phyloP scores from a whole-genome alignment of 2,329 filamentous ascomycete genomes.

The Neoscytalidium dimidiatum region DNA sequence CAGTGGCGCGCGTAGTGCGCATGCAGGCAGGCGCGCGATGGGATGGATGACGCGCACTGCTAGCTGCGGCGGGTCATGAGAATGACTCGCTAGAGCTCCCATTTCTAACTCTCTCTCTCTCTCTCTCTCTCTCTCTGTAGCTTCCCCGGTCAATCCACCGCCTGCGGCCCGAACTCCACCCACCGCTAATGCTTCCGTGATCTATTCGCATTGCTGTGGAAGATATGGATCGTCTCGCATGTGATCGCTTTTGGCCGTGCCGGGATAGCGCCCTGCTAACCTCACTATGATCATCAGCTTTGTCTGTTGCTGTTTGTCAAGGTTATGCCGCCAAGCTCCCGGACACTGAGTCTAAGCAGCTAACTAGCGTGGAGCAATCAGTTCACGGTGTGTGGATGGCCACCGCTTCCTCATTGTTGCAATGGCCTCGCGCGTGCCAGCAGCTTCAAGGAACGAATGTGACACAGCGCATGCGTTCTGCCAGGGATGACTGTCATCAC shows the following conservation, averaged over 20 bases:
- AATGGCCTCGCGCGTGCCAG: background rate
- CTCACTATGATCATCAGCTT: background rate
- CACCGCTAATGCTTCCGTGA: slow-evolving; percentile 3
- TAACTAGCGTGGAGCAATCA: too few species aligned
- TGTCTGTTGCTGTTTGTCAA: background rate
- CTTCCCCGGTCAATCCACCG: background rate
- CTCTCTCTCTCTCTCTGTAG: too few species aligned
- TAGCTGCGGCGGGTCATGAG: too few species aligned
- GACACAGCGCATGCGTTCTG: background rate
- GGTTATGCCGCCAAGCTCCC: too few species aligned
- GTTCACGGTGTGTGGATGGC: background rate
- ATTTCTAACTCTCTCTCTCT: too few species aligned
- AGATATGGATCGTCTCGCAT: background rate
- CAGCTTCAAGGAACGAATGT: background rate
- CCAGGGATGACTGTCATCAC: background rate
- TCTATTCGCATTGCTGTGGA: background rate
- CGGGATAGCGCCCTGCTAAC: background rate
- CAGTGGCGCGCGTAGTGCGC: background rate
- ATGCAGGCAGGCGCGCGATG: background rate
- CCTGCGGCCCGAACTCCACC: background rate
- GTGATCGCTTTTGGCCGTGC: background rate
- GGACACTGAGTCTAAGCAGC: too few species aligned
- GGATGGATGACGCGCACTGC: slow-evolving; percentile 3
- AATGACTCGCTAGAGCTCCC: too few species aligned
- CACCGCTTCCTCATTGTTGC: background rate